phyloP scores from a whole-genome alignment of 768 basidiomycete genomes.

The Serpula lacrymans region DNA sequence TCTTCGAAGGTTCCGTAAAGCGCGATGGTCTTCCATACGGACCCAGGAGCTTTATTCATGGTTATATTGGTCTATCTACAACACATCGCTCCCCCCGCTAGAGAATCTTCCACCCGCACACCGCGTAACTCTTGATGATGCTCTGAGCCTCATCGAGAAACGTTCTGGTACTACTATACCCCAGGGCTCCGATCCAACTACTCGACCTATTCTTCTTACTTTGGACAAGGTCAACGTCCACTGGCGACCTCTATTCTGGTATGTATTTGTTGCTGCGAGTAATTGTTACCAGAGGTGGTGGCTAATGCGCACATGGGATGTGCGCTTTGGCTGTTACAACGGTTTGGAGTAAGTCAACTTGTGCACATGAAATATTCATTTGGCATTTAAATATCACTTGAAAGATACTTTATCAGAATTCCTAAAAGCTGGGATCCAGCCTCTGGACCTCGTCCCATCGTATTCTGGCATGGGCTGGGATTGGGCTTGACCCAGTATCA shows the following conservation, averaged over 20 bases:
- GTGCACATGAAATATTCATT: background rate
- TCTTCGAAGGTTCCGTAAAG: conserved; percentile 60
- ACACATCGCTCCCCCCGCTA: conserved; percentile 52
- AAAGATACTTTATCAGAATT: conserved; percentile 70
- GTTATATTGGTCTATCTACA: conserved; percentile 85
- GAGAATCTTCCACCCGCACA: conserved; percentile 46
- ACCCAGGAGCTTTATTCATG: conserved; percentile 63
- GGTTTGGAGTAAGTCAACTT: conserved; percentile 61
- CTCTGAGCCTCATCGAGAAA: conserved; percentile 62
- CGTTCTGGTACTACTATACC: conserved; percentile 66
- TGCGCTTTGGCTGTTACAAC: conserved; percentile 46
- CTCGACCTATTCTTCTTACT: conserved; percentile 63
- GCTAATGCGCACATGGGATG: conserved; percentile 40
- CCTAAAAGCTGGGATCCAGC: conserved; percentile 63
- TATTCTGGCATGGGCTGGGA: conserved; percentile 89
- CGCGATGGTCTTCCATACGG: conserved; percentile 69
- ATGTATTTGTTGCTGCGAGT: conserved; percentile 44
- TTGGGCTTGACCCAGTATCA: conserved; percentile 75
- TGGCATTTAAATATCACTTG: conserved; percentile 1
- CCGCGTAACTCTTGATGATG: conserved; percentile 51
- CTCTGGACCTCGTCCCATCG: conserved; percentile 61
- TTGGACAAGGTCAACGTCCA: conserved; percentile 71
- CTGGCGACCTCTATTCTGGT: conserved; percentile 68
- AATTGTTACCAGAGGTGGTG: conserved; percentile 47
- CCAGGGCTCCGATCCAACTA: conserved; percentile 51